Conservation (phyloP, 768 basidiomycete genomes). For the Lepiota subincarnata region DNA sequence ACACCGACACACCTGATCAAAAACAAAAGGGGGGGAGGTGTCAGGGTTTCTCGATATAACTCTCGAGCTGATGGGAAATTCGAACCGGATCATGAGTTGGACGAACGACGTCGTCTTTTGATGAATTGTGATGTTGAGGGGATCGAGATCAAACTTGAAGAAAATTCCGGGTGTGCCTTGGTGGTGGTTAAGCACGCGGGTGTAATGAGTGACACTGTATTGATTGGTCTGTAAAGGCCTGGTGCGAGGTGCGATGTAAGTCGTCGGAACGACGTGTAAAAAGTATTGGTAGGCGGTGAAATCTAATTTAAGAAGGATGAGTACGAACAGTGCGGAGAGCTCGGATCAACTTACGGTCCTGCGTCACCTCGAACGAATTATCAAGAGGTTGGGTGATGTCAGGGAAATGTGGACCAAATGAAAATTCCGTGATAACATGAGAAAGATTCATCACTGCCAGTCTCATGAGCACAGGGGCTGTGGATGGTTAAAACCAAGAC, state of each 20-base stretch:
- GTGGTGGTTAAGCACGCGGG: constrained; percentile 67
- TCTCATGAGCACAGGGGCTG: not conserved
- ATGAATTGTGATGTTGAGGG: constrained; percentile 77
- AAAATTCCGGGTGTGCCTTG: constrained; percentile 89
- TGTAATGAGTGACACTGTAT: constrained; percentile 95
- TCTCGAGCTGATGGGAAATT: constrained; percentile 27
- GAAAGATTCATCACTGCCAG: constrained; percentile 60
- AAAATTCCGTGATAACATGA: constrained; percentile 95
- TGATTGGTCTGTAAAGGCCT: constrained; percentile 70
- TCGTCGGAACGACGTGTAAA: constrained; percentile 92
- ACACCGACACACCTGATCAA: constrained; percentile 70
- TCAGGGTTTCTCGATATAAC: not conserved
- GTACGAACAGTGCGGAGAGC: constrained; percentile 3
- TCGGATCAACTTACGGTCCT: constrained; percentile 50
- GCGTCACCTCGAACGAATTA: constrained; percentile 74
- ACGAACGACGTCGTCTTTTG: constrained; percentile 83
- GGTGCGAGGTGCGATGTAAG: constrained; percentile 76
- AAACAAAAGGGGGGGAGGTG: constrained; percentile 15
- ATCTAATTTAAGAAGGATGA: constrained; percentile 36
- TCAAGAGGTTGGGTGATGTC: constrained; percentile 94
- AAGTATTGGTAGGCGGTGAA: constrained; percentile 94
- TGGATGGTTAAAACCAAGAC: constrained; percentile 24
- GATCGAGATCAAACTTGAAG: constrained; percentile 97
- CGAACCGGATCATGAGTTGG: constrained; percentile 65
- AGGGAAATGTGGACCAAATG: constrained; percentile 94